Conservation (phyloP, 148 eudicot genomes). For the Mesembryanthemum crystallinum region DNA sequence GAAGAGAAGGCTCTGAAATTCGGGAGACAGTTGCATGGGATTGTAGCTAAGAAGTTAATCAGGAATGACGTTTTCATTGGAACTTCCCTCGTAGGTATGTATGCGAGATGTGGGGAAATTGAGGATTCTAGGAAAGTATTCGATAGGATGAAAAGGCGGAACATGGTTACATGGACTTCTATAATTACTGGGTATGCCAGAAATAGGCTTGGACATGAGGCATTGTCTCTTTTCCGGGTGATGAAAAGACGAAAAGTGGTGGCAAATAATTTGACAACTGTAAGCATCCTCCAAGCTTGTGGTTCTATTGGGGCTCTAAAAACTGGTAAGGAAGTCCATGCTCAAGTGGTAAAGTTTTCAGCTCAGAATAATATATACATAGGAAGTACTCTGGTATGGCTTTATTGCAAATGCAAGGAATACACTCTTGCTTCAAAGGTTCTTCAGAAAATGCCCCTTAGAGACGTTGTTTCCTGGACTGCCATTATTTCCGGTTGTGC, state of each 20-base stretch:
- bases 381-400: slow-evolving; percentile 83
- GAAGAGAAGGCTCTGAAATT: slow-evolving; percentile 61
- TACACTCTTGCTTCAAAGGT: slow-evolving; percentile 53
- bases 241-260: slow-evolving; percentile 69
- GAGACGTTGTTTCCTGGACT: slow-evolving; percentile 87
- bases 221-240: slow-evolving; percentile 53
- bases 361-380: slow-evolving; percentile 53
- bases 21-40: slow-evolving; percentile 73
- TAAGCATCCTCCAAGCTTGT: slow-evolving; percentile 75
- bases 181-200: slow-evolving; percentile 75
- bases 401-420: slow-evolving; percentile 74
- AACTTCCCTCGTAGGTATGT: slow-evolving; percentile 76
- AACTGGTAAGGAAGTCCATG: slow-evolving; percentile 73
- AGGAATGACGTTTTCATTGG: slow-evolving; percentile 60
- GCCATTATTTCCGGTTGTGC: slow-evolving; percentile 79
- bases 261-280: slow-evolving; percentile 64
- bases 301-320: slow-evolving; percentile 51
- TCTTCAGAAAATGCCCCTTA: slow-evolving; percentile 63
- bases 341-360: slow-evolving; percentile 61
- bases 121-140: slow-evolving; percentile 58
- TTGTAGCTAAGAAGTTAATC: slow-evolving; percentile 52
- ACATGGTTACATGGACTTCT: slow-evolving; percentile 79
- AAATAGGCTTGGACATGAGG: slow-evolving; percentile 65
- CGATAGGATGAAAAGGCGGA: slow-evolving; percentile 71
- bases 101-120: slow-evolving; percentile 65